A percentile compares a stretch with the other conserved stretches of the same genome.
Evolutionary conservation across 2,329 filamentous ascomycete genomes (phyloP).

Genomic region (Aspergillus brunneoviolaceus): DNA sequence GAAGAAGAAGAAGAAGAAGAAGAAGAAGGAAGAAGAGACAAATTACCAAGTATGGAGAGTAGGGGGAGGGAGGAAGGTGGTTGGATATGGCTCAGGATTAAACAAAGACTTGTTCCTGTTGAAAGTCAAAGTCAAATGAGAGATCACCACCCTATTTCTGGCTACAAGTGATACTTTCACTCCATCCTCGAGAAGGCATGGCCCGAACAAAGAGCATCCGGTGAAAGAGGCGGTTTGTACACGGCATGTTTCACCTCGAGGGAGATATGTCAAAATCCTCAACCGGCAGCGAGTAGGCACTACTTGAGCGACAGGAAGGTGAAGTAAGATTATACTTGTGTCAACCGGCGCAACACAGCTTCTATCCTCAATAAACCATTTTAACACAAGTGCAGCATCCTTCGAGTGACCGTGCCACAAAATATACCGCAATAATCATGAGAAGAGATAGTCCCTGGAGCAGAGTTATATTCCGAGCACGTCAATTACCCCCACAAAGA

Average conservation of each 20-base stretch:
- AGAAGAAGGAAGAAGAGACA: not conserved
- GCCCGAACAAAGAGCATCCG: not conserved
- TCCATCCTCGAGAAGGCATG: not conserved
- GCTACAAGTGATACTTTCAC: not conserved
- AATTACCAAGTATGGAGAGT: not conserved
- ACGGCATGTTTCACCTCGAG: not conserved
- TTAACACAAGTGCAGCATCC: too few relatives aligned
- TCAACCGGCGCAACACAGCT: too few relatives aligned
- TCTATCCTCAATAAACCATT: too few relatives aligned
- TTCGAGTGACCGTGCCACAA: not conserved
- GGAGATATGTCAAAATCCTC: too few relatives aligned
- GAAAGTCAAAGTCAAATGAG: not conserved
- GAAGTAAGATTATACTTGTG: too few relatives aligned
- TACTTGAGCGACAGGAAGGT: too few relatives aligned
- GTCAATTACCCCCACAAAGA: conserved; percentile 8
- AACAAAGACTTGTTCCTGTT: not conserved
- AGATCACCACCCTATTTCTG: not conserved
- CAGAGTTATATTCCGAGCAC: conserved; percentile 18
- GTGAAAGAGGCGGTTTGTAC: not conserved
- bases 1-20: not conserved
- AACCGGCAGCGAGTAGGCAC: too few relatives aligned
- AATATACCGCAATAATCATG: conserved; percentile 14
- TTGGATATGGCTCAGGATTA: not conserved
- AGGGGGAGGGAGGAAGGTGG: not conserved
- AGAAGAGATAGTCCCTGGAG: conserved; percentile 9